Evolutionary conservation across 768 basidiomycete species (phyloP), one percentile per base, ranked within the genome.

Genomic region (Candolleomyces aberdarensis): DNA sequence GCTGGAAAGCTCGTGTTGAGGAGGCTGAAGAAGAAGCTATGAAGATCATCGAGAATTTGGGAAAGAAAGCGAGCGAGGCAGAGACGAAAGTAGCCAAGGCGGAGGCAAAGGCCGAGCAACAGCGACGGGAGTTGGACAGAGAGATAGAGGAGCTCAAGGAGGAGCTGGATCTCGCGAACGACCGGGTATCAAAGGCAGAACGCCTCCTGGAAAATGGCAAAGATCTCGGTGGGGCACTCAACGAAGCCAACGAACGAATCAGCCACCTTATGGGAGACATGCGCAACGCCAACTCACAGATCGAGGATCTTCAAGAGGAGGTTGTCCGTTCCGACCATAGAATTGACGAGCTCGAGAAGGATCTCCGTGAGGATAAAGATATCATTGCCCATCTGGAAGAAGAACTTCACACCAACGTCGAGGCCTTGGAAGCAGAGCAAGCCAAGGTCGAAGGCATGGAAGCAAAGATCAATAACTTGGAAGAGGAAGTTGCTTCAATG

Each of bases 1-100:
- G 84, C 48, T 93, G 87, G 86, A 84, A 83, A 65, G 83, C 82
- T 55, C 79, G 88, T 49, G 89, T 92, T 84, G 66, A 64, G 9
- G 89, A 91, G 61, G 87, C 91, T 9, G 86, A 92, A 70, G 76
- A 75, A 54, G 88, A 87, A 4, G 90, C 91, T 29, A 82, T 83
- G 41, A 83, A 74, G 9, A 87, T 92, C 59, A 77, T 94, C 19
- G 73, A 74, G n/a, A 83, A 85, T 54, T 72, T 94, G 60, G 89
- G 92, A 72, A 65, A 66, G 62, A 85, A 82, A 64, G 66, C 83
- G 2, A 76, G 74, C 47, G 76, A 74, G 40, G 83, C 89, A 0
- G 87, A 89, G 66, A 73, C 75, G 57, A 75, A 70, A 26, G 75
- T 74, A 8, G 73, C 74, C 41, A 72, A 76, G 3, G 76, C 76